These are phyloP conservation scores for Fremontodendron californicum DNA, from an alignment of 345 rosid species.

Conservation along the genomic window DNA sequence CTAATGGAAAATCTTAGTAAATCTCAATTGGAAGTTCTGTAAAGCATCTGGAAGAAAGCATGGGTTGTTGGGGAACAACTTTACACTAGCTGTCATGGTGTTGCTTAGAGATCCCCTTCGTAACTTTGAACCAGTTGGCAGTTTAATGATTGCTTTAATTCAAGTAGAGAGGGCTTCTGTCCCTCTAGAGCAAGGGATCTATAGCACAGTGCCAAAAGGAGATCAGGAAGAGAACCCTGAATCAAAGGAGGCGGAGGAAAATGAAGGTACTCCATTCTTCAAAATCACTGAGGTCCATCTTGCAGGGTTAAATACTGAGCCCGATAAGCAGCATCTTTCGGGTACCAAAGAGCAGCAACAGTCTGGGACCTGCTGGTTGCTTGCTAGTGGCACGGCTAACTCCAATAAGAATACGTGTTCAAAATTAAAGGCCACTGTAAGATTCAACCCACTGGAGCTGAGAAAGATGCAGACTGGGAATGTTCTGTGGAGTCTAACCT, in stretches of 20 bases:
- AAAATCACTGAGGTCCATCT: constrained; percentile 46
- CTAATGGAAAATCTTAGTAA: too few relatives aligned
- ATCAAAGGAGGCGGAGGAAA: neutral
- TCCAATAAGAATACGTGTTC: constrained; percentile 31
- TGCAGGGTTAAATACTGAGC: constrained; percentile 52
- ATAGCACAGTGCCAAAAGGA: constrained; percentile 18
- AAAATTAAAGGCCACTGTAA: constrained; percentile 38
- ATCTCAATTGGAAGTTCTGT: constrained; percentile 20
- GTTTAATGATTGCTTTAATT: constrained; percentile 64
- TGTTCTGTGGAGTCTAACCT: constrained; percentile 64
- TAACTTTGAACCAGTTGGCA: constrained; percentile 65
- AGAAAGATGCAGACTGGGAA: constrained; percentile 22
- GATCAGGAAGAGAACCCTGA: constrained; percentile 16
- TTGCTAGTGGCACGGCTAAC: constrained; percentile 47
- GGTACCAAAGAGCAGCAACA: too few relatives aligned
- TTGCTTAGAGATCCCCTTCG: constrained; percentile 61
- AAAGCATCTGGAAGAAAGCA: constrained; percentile 24
- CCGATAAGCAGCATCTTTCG: constrained; percentile 36
- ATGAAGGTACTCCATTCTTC: constrained; percentile 27
- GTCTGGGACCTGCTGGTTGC: too few relatives aligned
- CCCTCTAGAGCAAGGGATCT: constrained; percentile 10
- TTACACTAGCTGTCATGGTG: constrained; percentile 52
- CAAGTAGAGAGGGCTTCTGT: constrained; percentile 61
- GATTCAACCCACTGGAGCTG: constrained; percentile 22
- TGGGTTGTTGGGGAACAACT: constrained; percentile 37